A percentile compares a stretch with the other conserved stretches of the same genome.
These are phyloP conservation scores for Globisporangium middletonii DNA, from an alignment of 352 stramenopile species.

Conservation along the genomic window DNA sequence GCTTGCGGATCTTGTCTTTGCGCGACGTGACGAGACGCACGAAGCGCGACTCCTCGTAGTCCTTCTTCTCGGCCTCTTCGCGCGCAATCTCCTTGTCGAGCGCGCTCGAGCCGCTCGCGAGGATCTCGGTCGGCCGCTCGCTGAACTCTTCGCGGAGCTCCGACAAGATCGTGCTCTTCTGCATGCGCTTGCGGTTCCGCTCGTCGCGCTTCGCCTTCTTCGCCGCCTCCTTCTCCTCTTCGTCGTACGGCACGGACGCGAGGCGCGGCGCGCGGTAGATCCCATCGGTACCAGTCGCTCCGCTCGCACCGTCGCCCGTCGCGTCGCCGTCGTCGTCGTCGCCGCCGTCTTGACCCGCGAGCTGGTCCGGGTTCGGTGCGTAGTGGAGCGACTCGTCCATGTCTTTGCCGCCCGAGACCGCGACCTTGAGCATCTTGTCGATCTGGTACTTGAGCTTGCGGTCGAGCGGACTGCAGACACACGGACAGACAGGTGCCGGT, in stretches of 20 bases:
- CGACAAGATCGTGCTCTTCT: constrained; percentile 81
- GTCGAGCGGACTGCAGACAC: constrained; percentile 46
- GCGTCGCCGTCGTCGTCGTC: constrained; percentile 41
- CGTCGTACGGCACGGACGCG: constrained; percentile 77
- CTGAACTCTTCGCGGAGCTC: constrained; percentile 85
- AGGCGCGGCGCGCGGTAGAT: constrained; percentile 76
- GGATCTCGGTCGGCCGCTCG: constrained; percentile 68
- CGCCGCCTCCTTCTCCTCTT: constrained; percentile 71
- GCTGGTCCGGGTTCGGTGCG: constrained; percentile 69
- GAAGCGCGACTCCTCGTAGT: constrained; percentile 83
- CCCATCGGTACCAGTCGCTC: constrained; percentile 37
- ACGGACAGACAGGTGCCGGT: background rate
- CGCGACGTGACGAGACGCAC: constrained; percentile 80
- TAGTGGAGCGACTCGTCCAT: constrained; percentile 78
- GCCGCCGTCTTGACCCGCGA: constrained; percentile 49
- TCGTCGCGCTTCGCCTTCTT: constrained; percentile 82
- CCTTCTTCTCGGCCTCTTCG: constrained; percentile 79
- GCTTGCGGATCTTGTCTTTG: constrained; percentile 87
- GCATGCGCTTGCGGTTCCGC: constrained; percentile 69
- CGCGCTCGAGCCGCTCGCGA: constrained; percentile 48
- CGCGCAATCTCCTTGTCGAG: constrained; percentile 79
- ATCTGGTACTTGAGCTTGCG: constrained; percentile 88
- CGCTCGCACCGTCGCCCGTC: constrained; percentile 11
- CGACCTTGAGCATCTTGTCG: constrained; percentile 88
- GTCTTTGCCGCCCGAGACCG: constrained; percentile 62